Base-by-base conservation (phyloP, 2,329 filamentous ascomycete species). In the Fusarium circinatum region DNA sequence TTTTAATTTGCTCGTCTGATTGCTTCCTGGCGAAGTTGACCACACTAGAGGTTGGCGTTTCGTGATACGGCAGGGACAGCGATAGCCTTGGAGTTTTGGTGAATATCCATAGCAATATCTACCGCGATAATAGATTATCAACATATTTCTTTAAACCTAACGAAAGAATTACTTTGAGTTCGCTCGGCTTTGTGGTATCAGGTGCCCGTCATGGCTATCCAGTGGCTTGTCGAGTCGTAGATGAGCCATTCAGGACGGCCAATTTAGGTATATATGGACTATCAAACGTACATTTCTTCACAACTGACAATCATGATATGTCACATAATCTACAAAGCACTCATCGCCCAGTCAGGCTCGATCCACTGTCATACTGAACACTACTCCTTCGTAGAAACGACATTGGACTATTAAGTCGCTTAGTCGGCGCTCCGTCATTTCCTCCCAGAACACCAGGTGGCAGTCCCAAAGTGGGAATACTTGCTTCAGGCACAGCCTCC, bases 391-490 rank as follows among this genome's bases (percentile, higher is more conserved):
- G 82, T 67, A 89, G 67, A 65, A 87, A 82, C 57, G 83, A 81
- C 79, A 86, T 85, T 12, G 86, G 85, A 60, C 85, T 88, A 18
- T 82, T 82, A 39, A 85, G 80, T 49, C 84, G 79, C 36, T 82
- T 78, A 26, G 75, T 75, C 22, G 70, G 72, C 22, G 65, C 78
- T 54, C 78, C 79, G 48, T 78, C 76, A 30, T 78, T 77, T 77
- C 74, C 38, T 74, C 69, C 72, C 12, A 90, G 81, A 42, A 91
- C 82, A 6, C 86, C 86, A 3, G 89, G 89, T 47, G 89, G 89
- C 70, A 92, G 76, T 6, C 89, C 89, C 28, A 92, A 79, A 6
- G 84, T 82, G 2, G 90, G 90, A 30, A 92, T 92, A 75, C 85
- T 88, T 24, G 85, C 85, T 74, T 92, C 90, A 3, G 88, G 84